Evolutionary conservation across 1,139 yeast species (phyloP).

Genomic region (Debaryomyces sp.): DNA sequence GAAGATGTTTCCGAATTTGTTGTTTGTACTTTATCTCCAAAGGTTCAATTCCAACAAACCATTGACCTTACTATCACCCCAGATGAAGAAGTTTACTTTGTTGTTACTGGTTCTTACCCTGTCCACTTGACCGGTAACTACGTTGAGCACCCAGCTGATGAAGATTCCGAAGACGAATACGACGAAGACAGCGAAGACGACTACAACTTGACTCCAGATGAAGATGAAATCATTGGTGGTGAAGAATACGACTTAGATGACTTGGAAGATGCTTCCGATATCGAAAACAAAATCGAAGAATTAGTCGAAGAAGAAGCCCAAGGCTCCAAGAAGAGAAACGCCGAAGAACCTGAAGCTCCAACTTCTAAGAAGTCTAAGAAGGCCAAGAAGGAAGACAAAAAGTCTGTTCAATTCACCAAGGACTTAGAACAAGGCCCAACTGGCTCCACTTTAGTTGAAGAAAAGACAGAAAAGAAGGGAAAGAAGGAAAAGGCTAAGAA

Average conservation of each 20-base stretch:
- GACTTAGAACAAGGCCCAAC: constrained; percentile 94
- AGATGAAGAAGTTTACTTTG: constrained; percentile 91
- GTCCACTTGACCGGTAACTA: constrained; percentile 93
- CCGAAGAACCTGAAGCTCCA: constrained; percentile 25
- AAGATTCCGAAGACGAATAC: constrained; percentile 55
- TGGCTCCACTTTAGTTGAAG: constrained; percentile 45
- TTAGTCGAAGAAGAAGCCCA: constrained; percentile 57
- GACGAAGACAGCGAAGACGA: constrained; percentile 57
- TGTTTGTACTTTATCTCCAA: constrained; percentile 89
- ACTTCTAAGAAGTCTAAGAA: constrained; percentile 44
- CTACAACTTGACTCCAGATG: constrained; percentile 70
- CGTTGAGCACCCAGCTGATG: constrained; percentile 91
- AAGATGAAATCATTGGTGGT: constrained; percentile 73
- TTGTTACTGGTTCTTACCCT: constrained; percentile 94
- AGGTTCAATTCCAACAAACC: constrained; percentile 83
- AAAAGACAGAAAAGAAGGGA: constrained; percentile 28
- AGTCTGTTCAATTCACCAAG: constrained; percentile 85
- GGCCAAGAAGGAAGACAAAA: constrained; percentile 53
- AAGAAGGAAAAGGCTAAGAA: constrained; percentile 22
- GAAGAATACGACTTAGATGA: constrained; percentile 83
- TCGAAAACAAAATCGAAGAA: constrained; percentile 60
- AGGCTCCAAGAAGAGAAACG: constrained; percentile 37
- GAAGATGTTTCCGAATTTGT: constrained; percentile 73
- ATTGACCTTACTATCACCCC: constrained; percentile 89
- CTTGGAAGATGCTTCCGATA: constrained; percentile 59